These are phyloP conservation scores for Ustilago vetiveriae DNA, from an alignment of 1,284 basidiomycete species.

Conservation along the genomic window DNA sequence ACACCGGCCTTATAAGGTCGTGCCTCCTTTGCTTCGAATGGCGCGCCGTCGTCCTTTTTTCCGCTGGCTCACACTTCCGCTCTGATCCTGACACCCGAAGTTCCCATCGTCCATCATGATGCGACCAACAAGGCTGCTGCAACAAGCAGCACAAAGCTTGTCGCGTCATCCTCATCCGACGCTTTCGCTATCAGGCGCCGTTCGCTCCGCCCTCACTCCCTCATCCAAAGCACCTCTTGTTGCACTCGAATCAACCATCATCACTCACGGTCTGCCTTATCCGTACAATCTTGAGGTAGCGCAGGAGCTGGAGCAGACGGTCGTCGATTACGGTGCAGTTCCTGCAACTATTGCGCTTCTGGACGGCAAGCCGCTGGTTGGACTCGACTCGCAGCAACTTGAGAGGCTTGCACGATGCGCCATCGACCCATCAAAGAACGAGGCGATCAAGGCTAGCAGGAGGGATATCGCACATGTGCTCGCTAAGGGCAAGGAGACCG, in stretches of 20 bases:
- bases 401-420: constrained; percentile 75
- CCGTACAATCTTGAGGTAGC: constrained; percentile 82
- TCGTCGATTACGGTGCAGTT: constrained; percentile 79
- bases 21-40: no score
- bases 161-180: no score
- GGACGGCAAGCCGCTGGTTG: constrained; percentile 84
- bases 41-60: no score
- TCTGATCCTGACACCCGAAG: no score
- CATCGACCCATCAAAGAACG: constrained; percentile 43
- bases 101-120: no score
- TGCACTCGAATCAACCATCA: constrained; percentile 79
- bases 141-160: no score
- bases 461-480: constrained; percentile 85
- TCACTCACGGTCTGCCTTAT: constrained; percentile 79
- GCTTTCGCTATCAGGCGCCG: no score
- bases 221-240: constrained; percentile 69
- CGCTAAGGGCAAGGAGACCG: constrained; percentile 71
- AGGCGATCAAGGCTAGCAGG: constrained; percentile 80
- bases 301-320: constrained; percentile 78
- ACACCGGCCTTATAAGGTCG: no score
- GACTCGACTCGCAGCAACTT: constrained; percentile 76
- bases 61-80: no score
- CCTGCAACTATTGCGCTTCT: constrained; percentile 93
- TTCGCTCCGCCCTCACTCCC: no score
- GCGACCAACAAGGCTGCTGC: no score